Conservation (phyloP, 331 rosid species). For the Rosa hybrid region DNA sequence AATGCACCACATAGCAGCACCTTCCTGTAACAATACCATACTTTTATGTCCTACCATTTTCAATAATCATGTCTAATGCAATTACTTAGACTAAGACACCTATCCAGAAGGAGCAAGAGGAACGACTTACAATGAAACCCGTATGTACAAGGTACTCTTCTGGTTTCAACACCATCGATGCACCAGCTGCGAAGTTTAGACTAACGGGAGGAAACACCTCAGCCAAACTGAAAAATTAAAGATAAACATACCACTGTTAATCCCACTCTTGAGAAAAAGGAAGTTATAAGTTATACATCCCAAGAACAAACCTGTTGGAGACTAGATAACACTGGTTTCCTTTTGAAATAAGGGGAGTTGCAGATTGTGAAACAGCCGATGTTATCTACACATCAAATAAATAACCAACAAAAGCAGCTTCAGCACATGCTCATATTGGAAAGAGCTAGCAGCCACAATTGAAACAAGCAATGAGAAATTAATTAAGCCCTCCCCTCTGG, state of each 20-base stretch:
- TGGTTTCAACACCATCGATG: slow-evolving; percentile 89
- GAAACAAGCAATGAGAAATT: background rate
- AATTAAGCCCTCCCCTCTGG: background rate
- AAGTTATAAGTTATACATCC: slow-evolving; percentile 9
- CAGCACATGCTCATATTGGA: background rate
- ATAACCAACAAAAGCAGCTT: slow-evolving; percentile 27
- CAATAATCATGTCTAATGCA: slow-evolving; percentile 13
- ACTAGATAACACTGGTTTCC: slow-evolving; percentile 91
- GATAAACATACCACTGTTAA: slow-evolving; percentile 4
- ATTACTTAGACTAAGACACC: slow-evolving; percentile 13
- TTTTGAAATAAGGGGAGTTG: slow-evolving; percentile 65
- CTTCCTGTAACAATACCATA: slow-evolving; percentile 57
- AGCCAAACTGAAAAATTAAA: slow-evolving; percentile 52
- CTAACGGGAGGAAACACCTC: slow-evolving; percentile 87
- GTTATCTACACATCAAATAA: slow-evolving; percentile 57
- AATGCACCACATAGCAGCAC: slow-evolving; percentile 88
- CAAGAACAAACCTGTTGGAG: slow-evolving; percentile 62
- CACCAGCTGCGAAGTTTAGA: slow-evolving; percentile 84
- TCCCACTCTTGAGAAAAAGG: background rate
- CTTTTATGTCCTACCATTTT: slow-evolving; percentile 24
- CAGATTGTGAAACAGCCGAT: slow-evolving; percentile 59
- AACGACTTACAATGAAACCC: slow-evolving; percentile 66
- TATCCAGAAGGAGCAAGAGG: slow-evolving; percentile 23
- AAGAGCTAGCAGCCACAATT: background rate
- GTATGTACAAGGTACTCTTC: slow-evolving; percentile 76